Evolutionary conservation across 192 early-diverging fungal species (phyloP).

Genomic region (Lobosporangium transversale): DNA sequence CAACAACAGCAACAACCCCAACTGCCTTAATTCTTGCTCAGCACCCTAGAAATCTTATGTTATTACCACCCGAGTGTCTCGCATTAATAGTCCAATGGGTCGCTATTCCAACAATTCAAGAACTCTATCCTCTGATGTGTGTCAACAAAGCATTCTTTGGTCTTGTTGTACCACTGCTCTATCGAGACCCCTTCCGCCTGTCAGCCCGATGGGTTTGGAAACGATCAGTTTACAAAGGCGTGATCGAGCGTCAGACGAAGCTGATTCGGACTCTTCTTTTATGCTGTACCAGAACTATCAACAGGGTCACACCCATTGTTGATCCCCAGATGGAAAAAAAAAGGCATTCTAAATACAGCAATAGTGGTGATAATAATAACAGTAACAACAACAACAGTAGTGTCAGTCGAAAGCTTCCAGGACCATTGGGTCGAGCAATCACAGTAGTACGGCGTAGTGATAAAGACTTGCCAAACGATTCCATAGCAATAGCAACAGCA

Average conservation of each 20-base stretch:
- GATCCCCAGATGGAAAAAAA: slow-evolving; percentile 8
- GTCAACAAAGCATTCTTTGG: slow-evolving; percentile 41
- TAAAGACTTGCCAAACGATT: background rate
- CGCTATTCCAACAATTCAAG: slow-evolving; percentile 19
- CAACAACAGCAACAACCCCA: background rate
- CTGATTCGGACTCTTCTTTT: slow-evolving; percentile 36
- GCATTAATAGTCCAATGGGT: slow-evolving; percentile 27
- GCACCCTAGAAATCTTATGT: slow-evolving; percentile 7
- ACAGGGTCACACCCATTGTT: slow-evolving; percentile 10
- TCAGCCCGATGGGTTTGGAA: slow-evolving; percentile 36
- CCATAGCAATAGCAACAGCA: background rate
- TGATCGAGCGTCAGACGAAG: slow-evolving; percentile 40
- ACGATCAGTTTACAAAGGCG: slow-evolving; percentile 31
- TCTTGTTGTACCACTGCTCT: slow-evolving; percentile 33
- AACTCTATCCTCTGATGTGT: slow-evolving; percentile 31
- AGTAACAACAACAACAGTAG: background rate
- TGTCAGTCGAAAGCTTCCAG: too few species aligned
- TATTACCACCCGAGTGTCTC: slow-evolving; percentile 28
- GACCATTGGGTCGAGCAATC: slow-evolving; percentile 2
- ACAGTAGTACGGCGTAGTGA: background rate
- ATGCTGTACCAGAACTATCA: slow-evolving; percentile 37
- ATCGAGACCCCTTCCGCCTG: slow-evolving; percentile 33
- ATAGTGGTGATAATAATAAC: background rate
- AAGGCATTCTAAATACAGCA: background rate
- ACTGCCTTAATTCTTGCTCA: background rate